Evolutionary conservation across 1,284 basidiomycete genomes (phyloP).

Genomic region (Gomphus bonarii): DNA sequence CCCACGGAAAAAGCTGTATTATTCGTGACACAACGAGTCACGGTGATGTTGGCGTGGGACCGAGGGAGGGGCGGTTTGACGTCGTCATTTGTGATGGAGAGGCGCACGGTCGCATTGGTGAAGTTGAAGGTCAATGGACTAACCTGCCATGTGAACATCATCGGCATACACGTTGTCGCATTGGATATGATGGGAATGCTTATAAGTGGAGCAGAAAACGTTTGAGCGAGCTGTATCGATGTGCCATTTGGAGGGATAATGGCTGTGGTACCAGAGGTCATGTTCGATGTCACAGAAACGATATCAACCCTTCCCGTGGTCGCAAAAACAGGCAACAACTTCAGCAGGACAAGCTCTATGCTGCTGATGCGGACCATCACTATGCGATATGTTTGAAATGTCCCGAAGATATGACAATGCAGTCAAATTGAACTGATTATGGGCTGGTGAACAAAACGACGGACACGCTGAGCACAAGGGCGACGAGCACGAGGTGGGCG

Average conservation of each 20-base stretch:
- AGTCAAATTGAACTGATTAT: background rate
- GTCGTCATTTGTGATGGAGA: background rate
- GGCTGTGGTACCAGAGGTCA: background rate
- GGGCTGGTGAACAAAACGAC: background rate
- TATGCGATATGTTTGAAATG: background rate
- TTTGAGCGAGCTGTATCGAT: background rate
- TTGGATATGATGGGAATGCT: background rate
- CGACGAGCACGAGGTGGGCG: background rate
- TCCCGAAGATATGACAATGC: background rate
- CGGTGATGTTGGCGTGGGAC: too few species aligned
- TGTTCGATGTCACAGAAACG: background rate
- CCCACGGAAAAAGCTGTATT: conserved; percentile 1
- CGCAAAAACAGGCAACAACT: background rate
- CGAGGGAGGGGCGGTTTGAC: too few species aligned
- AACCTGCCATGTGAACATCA: background rate
- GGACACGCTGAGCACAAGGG: background rate
- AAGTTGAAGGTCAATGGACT: background rate
- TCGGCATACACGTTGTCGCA: conserved; percentile 1
- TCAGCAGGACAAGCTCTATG: background rate
- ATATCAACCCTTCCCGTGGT: background rate
- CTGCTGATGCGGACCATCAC: background rate
- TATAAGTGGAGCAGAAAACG: background rate
- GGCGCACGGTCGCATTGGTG: background rate
- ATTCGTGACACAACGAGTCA: background rate
- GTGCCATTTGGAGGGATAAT: background rate